These are phyloP conservation scores for Leccinum subspadiceum DNA, from an alignment of 1,284 basidiomycete genomes.

Conservation along the genomic window DNA sequence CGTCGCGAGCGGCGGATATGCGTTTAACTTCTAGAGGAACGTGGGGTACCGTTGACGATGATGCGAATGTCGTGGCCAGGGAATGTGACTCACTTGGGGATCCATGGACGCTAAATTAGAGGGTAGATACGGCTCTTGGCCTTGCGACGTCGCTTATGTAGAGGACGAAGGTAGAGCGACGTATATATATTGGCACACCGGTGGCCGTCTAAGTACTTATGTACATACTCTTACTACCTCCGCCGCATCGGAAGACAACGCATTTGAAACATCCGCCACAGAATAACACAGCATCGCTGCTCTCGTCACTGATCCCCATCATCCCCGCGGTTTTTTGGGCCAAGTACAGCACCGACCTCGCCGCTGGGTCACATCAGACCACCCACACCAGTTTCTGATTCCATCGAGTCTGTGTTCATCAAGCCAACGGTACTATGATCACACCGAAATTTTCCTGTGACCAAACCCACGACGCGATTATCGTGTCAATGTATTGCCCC, in stretches of 20 bases:
- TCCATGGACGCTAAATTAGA: conserved; percentile 46
- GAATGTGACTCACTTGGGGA: conserved; percentile 47
- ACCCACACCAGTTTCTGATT: not conserved
- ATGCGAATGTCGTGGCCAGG: not conserved
- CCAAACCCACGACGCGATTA: conserved; percentile 60
- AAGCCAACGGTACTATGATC: conserved; percentile 51
- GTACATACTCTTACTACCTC: no score
- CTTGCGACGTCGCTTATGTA: conserved; percentile 10
- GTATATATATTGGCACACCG: not conserved
- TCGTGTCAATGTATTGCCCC: conserved; percentile 70
- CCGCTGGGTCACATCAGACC: not conserved
- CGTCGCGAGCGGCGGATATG: conserved; percentile 64
- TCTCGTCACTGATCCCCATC: not conserved
- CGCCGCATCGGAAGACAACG: no score
- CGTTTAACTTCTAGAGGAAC: conserved; percentile 54
- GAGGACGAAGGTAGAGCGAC: not conserved
- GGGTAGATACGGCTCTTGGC: not conserved
- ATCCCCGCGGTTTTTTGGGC: conserved; percentile 6
- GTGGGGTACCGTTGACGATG: conserved; percentile 1
- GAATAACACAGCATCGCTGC: not conserved
- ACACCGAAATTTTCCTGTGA: conserved; percentile 76
- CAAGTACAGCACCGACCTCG: not conserved
- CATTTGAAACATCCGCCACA: not conserved
- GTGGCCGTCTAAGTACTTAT: no score
- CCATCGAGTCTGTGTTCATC: not conserved